Evolutionary conservation across 129 eudicot genomes (phyloP), one percentile per base, ranked within the genome.

Genomic region (Saussurea involucrata): DNA sequence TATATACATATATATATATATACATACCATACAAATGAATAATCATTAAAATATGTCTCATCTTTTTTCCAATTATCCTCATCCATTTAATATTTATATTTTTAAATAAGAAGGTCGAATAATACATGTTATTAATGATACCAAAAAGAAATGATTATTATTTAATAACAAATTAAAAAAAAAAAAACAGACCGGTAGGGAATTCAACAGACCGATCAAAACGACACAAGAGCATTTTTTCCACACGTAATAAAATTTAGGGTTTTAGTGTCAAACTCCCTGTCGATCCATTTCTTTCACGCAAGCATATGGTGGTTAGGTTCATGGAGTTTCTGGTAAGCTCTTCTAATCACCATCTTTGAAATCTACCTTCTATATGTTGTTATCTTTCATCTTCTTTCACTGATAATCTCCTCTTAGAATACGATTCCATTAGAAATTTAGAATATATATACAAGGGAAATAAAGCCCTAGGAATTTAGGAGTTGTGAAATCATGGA

Each of bases 401-500:
- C 15, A 24, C 49, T 72, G 31, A 69, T 78, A 31, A 12, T 11
- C 18, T 72, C 60, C 15, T 71, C 21, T 2, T 71, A 64, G 37
- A 64, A 77, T 49, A 42, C 63, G 17, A 53, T 18, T 17, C 28
- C 12, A 36, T 33, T 76, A 63, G 75, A 33, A 32, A n/a, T n/a
- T n/a, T n/a, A n/a, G n/a, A n/a, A n/a, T n/a, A n/a, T 37, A 10
- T 33, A 58, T 5, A 11, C 60, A 17, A 8, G 17, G 44, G 10
- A 68, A 68, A 44, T 0, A 64, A 81, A 83, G 12, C 80, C 86
- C 86, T 83, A 83, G 83, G 32, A 32, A 31, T 34, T 36, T 58
- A 69, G 65, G 58, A 68, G 68, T 68, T 65, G n/a, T 32, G 10
- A 46, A 46, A 24, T 7, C 25, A 89, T 92, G 92, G 90, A 82